Evolutionary conservation across 2,329 filamentous ascomycete species (phyloP).

Genomic region (Fusarium proliferatum): DNA sequence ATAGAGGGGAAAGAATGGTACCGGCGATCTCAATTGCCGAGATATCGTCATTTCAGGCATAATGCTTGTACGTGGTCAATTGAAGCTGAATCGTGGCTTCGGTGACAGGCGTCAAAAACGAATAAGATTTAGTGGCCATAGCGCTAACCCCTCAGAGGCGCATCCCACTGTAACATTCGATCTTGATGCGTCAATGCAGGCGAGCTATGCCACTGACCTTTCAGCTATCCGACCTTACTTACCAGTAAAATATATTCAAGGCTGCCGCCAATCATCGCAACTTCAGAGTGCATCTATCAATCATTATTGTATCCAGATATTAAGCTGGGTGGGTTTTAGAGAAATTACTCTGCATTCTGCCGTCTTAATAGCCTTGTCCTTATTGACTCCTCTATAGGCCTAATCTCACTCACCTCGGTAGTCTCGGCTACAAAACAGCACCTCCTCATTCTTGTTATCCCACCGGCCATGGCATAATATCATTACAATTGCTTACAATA

Average conservation of each 20-base stretch:
- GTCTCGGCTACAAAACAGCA: neutral
- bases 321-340: rapidly evolving
- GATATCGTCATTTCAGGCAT: neutral
- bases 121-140: neutral
- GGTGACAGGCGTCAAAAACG: neutral
- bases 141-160: neutral
- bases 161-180: neutral
- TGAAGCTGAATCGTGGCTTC: neutral
- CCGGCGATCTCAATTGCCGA: neutral
- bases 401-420: slow-evolving; percentile 1
- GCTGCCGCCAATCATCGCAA: neutral
- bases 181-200: neutral
- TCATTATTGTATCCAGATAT: rapidly evolving
- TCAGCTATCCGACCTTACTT: neutral
- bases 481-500: slow-evolving; percentile 12
- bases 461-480: neutral
- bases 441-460: slow-evolving; percentile 10
- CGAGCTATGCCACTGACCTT: neutral
- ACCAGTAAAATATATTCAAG: neutral
- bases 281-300: rapidly evolving
- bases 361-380: neutral
- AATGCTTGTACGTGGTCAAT: neutral
- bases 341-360: neutral
- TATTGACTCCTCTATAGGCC: neutral
- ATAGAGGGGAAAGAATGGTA: neutral